Percentiles rank a stretch among this genome's conserved stretches.
Conservation (phyloP, 148 eudicot genomes). For the Arbutus unedo region DNA sequence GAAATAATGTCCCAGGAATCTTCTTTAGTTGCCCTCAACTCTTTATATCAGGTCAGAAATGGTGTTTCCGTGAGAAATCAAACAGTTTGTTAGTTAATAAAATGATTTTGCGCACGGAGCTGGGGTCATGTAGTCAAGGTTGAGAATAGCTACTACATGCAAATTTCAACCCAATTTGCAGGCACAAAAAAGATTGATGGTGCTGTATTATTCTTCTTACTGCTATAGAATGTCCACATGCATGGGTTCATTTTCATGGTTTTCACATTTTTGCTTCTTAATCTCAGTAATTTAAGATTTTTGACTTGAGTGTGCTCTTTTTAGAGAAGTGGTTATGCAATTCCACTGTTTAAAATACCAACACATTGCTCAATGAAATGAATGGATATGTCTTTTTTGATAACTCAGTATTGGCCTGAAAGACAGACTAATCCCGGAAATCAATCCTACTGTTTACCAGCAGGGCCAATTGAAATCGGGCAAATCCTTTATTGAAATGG, state of each 20-base stretch:
- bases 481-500: neutral
- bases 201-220: neutral
- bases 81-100: neutral
- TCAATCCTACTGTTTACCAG: no score
- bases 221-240: neutral
- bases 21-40: conserved; percentile 71
- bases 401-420: no score
- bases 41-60: conserved; percentile 67
- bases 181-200: neutral
- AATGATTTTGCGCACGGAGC: neutral
- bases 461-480: no score
- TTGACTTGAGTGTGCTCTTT: neutral
- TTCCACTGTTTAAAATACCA: neutral
- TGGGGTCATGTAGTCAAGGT: neutral
- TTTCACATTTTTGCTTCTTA: neutral
- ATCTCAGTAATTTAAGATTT: neutral
- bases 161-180: neutral
- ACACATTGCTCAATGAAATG: neutral
- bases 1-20: conserved; percentile 81
- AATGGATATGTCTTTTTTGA: neutral
- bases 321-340: neutral
- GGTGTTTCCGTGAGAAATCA: neutral
- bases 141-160: neutral
- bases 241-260: neutral
- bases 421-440: no score